Evolutionary conservation across 306 rosid genomes (phyloP).

Genomic region (Albizia julibrissin): DNA sequence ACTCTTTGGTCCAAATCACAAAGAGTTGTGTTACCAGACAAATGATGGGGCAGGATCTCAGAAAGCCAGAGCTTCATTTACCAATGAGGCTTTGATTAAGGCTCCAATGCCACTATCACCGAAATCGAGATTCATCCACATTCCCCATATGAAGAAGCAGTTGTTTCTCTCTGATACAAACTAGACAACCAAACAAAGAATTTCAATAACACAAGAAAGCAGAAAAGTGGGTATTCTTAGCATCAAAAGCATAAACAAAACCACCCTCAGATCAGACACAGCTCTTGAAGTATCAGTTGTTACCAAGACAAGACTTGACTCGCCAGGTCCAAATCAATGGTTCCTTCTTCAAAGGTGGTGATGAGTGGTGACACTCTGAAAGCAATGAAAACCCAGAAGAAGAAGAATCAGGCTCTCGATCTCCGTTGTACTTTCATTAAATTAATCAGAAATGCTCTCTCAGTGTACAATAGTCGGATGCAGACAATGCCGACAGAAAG

Average conservation of each 20-base stretch:
- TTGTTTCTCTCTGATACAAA: not conserved
- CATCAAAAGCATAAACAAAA: constrained; percentile 28
- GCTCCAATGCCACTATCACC: constrained; percentile 31
- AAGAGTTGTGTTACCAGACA: constrained; percentile 47
- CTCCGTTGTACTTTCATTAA: constrained; percentile 38
- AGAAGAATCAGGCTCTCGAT: constrained; percentile 21
- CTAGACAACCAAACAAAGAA: constrained; percentile 21
- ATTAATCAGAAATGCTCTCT: constrained; percentile 38
- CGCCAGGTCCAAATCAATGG: constrained; percentile 39
- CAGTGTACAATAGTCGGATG: constrained; percentile 45
- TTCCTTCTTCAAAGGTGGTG: constrained; percentile 41
- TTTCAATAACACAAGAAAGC: constrained; percentile 11
- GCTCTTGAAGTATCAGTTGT: constrained; percentile 28
- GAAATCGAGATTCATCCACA: constrained; percentile 44
- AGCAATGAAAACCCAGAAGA: constrained; percentile 47
- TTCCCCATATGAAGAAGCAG: constrained; percentile 46
- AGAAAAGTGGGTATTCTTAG: not conserved
- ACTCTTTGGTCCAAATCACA: constrained; percentile 21
- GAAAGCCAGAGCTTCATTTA: constrained; percentile 55
- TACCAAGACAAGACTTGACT: constrained; percentile 20
- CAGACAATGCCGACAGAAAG: constrained; percentile 75
- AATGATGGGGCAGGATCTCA: constrained; percentile 51
- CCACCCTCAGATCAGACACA: constrained; percentile 32
- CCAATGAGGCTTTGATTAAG: constrained; percentile 29
- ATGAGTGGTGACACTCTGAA: constrained; percentile 40